Base-by-base conservation (phyloP, 306 rosid species). In the Prosopis cineraria region DNA sequence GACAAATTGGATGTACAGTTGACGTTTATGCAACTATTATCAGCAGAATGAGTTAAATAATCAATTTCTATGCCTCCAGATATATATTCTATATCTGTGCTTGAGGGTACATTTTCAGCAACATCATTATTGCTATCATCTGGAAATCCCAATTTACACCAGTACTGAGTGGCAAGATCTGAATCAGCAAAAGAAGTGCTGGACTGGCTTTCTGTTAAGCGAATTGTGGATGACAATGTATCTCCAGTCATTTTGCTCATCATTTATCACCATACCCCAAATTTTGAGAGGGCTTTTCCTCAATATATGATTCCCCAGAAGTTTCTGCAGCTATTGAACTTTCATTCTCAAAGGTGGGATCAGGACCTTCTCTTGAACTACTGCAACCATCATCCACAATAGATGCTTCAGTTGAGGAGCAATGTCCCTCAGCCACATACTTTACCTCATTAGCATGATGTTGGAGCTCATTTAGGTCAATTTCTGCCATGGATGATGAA, bases 1-100 rank as follows among this genome's bases (percentile, higher is more conserved):
- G 93, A 84, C 44, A 81, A 75, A 77, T 70, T 67, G 52, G 64
- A 48, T 3, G 79, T 80, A 77, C 74, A 63, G 53, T 84, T 79
- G 47, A 53, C 41, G 24, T 77, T 60, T 30, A 59, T 39, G 43
- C 60, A 75, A 79, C 81, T 80, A 78, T 79, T 67, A 29, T 80
- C 88, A 73, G 74, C 81, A 63, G 85, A 83, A 64, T 33, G 52
- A 34, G 27, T 66, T 78, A 62, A 8, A 40, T 55, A 44, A 59
- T 82, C 85, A 77, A 33, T 55, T 41, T 80, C 45, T 73, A 55
- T 72, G 62, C 78, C 83, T 30, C 64, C 80, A 48, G 82, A 81
- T 22, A 48, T 45, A 39, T 81, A 56, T 52, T 79, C 88, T 68
- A 31, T 0, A 44, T 82, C 74, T 10, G 67, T 60, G 19, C 80